Percentiles rank a stretch among this genome's conserved stretches.
These are phyloP conservation scores for Leptographium galeiforme DNA, from an alignment of 2,329 filamentous ascomycete species.

Conservation along the genomic window DNA sequence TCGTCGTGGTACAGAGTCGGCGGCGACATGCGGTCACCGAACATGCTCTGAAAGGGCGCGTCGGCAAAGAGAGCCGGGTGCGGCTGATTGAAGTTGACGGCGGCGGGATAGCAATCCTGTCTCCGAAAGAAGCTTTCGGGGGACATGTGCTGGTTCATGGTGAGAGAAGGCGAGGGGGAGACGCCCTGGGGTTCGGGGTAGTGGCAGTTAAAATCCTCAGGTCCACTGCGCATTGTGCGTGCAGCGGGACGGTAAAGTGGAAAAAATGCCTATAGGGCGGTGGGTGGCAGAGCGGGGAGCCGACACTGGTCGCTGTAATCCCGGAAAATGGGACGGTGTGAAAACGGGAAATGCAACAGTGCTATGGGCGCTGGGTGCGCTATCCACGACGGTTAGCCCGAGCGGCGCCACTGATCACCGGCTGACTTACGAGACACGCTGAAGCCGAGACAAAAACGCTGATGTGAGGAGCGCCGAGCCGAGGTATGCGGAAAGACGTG, in stretches of 20 bases:
- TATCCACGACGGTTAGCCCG: background rate
- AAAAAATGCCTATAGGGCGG: background rate
- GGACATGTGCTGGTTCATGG: conserved; percentile 9
- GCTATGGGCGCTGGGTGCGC: background rate
- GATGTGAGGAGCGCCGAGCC: background rate
- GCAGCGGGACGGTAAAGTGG: background rate
- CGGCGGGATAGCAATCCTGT: conserved; percentile 15
- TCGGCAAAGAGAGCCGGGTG: conserved; percentile 32
- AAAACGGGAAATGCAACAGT: background rate
- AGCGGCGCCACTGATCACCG: background rate
- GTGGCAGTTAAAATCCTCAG: conserved; percentile 12
- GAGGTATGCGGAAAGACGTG: background rate
- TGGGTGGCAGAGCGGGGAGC: background rate
- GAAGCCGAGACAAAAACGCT: background rate
- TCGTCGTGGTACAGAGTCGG: conserved; percentile 38
- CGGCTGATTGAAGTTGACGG: conserved; percentile 29
- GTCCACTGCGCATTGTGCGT: conserved; percentile 9
- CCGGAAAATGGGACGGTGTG: background rate
- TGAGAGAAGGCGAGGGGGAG: conserved; percentile 9
- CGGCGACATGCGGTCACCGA: conserved; percentile 32
- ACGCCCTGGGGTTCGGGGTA: conserved; percentile 13
- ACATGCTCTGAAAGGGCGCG: conserved; percentile 26
- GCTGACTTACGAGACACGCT: background rate
- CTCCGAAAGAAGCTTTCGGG: conserved; percentile 10
- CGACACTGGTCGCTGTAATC: background rate